Evolutionary conservation across 176 grass and related monocot species (phyloP), one percentile per base, ranked within the genome.

Genomic region (Bothriochloa decipiens): DNA sequence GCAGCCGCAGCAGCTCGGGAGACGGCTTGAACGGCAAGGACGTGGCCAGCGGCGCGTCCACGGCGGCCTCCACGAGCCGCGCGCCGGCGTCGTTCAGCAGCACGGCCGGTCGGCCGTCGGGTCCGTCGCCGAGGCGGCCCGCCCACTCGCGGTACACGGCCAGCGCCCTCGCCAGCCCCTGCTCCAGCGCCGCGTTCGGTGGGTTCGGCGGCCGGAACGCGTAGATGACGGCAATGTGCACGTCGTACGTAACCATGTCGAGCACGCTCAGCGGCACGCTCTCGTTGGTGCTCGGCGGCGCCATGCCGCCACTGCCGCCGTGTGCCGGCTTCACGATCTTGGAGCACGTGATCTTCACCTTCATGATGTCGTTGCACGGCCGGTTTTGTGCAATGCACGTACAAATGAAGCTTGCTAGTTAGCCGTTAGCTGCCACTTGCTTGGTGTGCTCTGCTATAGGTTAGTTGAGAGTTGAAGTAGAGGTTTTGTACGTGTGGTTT

Each of bases 161-260:
- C 12, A 92, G 87, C 33, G 84, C 83, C 67, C 22, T 70, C 0
- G 87, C 74, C 11, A 97, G 85, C 9, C 91, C 88, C 4, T 41
- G 39, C 75, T 83, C 82, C 50, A 94, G 78, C 45, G 27, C 69
- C 29, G 75, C 66, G 80, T 87, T 94, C 6, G 90, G 69, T 2
- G 87, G 90, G 39, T 33, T 87, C 18, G 94, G 92, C 43, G 94
- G 88, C 46, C 60, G 83, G 86, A 96, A 96, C 41, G 88, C 91
- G 53, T 91, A 96, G 89, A 94, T 94, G 17, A 93, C 28, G 58
- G 94, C 94, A 15, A 97, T 58, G 75, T 92, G 89, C 27, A 36
- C 80, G 70, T 85, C 68, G 84, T 93, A 91, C 1, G 89, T 94
- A 29, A 92, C 87, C 87, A 10, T 91, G 76, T 97, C 91, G 78